Conservation (phyloP, 2,329 filamentous ascomycete genomes). For the Zymoseptoria pseudotritici region DNA sequence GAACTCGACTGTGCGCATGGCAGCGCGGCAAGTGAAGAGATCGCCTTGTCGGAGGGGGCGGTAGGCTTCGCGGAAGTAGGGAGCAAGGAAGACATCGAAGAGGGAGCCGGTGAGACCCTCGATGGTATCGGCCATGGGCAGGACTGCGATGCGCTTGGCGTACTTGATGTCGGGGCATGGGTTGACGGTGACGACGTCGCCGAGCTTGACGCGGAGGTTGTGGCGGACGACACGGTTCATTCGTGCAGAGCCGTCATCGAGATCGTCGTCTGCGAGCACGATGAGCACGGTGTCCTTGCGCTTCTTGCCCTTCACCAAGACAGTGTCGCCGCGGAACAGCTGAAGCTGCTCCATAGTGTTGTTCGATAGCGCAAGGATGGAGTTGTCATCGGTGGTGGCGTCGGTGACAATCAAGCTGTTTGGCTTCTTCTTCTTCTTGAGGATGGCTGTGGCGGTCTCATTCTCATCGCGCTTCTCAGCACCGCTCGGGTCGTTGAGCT, state of each 20-base stretch:
- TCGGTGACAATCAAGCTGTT: conserved; percentile 99
- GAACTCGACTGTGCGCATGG: conserved; percentile 99
- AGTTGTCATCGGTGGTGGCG: conserved; percentile 99
- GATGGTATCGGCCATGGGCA: conserved; percentile 95
- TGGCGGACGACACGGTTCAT: conserved; percentile 98
- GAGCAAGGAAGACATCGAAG: conserved; percentile 97
- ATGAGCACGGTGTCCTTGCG: conserved; percentile 98
- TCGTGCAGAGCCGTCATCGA: conserved; percentile 92
- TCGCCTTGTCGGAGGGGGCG: conserved; percentile 94
- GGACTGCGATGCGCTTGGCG: conserved; percentile 96
- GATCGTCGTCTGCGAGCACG: conserved; percentile 92
- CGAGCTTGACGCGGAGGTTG: conserved; percentile 97
- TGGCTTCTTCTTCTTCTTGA: conserved; percentile 99
- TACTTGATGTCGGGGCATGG: conserved; percentile 99
- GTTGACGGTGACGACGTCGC: conserved; percentile 94
- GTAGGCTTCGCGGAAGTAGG: conserved; percentile 99
- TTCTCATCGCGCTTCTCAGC: conserved; percentile 57
- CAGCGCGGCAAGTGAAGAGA: conserved; percentile 92
- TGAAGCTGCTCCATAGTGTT: conserved; percentile 98
- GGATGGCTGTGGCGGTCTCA: conserved; percentile 88
- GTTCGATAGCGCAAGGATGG: conserved; percentile 95
- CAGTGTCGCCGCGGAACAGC: conserved; percentile 97
- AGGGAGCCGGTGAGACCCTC: conserved; percentile 96
- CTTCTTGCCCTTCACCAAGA: conserved; percentile 98
- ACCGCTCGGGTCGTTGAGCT: conserved; percentile 31